Evolutionary conservation across 208 protist genomes (phyloP).

Genomic region (Porcisia hertigi): DNA sequence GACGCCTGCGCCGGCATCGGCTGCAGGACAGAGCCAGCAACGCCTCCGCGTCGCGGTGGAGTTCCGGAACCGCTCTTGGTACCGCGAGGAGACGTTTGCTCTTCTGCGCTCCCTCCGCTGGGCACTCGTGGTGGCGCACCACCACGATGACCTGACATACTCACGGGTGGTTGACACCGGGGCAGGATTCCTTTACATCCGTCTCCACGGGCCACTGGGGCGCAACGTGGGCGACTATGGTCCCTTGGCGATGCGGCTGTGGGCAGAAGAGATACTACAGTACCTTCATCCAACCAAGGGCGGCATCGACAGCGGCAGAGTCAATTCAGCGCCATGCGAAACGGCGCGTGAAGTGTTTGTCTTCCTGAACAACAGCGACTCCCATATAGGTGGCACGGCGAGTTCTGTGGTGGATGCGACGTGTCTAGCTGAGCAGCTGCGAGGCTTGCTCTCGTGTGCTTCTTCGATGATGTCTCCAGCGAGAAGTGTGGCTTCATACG

Average conservation of each 20-base stretch:
- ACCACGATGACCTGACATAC: conserved; percentile 54
- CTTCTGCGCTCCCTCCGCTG: conserved; percentile 57
- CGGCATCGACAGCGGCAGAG: neutral
- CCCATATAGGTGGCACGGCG: conserved; percentile 59
- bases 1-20: neutral
- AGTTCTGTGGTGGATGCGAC: conserved; percentile 81
- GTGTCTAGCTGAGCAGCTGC: conserved; percentile 50
- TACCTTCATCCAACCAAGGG: conserved; percentile 27
- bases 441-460: conserved; percentile 15
- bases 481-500: neutral
- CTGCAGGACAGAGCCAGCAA: neutral
- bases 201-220: conserved; percentile 63
- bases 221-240: conserved; percentile 71
- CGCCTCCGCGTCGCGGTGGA: conserved; percentile 70
- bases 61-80: conserved; percentile 73
- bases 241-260: conserved; percentile 44
- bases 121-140: conserved; percentile 69
- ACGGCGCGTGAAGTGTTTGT: conserved; percentile 59
- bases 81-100: conserved; percentile 45
- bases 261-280: conserved; percentile 59
- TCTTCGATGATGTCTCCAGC: neutral
- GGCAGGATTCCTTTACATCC: conserved; percentile 71
- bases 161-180: conserved; percentile 56
- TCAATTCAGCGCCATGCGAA: neutral
- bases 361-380: conserved; percentile 85